Conservation (phyloP, 2,329 filamentous ascomycete species). For the Diplodia corticola region DNA sequence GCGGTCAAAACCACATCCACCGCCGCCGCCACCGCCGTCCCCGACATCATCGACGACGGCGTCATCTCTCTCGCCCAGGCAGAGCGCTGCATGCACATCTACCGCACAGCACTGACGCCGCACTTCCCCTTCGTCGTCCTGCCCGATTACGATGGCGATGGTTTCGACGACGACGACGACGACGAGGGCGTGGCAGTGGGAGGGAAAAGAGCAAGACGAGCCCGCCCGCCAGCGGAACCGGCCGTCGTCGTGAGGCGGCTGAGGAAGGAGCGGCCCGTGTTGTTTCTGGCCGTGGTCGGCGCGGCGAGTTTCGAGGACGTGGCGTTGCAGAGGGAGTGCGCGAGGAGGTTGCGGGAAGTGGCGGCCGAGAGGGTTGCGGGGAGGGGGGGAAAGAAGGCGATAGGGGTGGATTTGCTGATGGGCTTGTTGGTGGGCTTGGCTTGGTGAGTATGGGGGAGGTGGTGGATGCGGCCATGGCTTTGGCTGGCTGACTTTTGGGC, state of each 20-base stretch:
- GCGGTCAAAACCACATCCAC: neutral
- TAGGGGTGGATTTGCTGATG: conserved; percentile 44
- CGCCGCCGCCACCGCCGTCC: neutral
- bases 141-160: neutral
- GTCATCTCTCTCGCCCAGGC: neutral
- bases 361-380: conserved; percentile 37
- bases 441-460: conserved; percentile 30
- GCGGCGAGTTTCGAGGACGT: conserved; percentile 30
- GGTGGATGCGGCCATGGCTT: neutral
- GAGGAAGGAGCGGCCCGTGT: conserved; percentile 34
- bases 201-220: too few species aligned
- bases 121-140: conserved; percentile 32
- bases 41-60: neutral
- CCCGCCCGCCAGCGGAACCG: neutral
- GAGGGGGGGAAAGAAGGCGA: conserved; percentile 26
- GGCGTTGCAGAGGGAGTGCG: conserved; percentile 31
- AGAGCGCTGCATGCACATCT: neutral
- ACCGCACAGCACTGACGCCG: neutral
- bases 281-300: conserved; percentile 39
- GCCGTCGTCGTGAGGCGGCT: conserved; percentile 24
- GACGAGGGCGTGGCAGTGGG: neutral
- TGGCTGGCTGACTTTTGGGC: neutral
- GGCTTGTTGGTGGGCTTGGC: conserved; percentile 41
- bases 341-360: conserved; percentile 32
- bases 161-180: conserved; percentile 6